Evolutionary conservation across 257 asterid species (phyloP).

Genomic region (Petunia axillaris): DNA sequence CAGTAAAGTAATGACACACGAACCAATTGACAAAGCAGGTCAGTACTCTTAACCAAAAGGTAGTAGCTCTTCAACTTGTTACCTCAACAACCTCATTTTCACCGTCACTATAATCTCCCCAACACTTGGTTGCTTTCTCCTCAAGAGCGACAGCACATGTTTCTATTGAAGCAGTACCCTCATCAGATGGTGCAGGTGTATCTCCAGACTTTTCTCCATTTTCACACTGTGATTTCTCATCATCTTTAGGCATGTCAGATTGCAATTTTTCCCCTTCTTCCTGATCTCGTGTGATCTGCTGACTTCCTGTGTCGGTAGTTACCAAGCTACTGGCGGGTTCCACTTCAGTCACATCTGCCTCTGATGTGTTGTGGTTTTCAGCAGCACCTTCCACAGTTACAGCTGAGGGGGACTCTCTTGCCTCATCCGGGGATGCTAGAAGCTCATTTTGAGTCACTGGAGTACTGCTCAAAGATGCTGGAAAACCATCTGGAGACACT

Average conservation of each 20-base stretch:
- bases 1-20: constrained; percentile 15
- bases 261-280: constrained; percentile 40
- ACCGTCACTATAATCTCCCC: constrained; percentile 85
- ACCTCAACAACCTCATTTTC: constrained; percentile 64
- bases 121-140: constrained; percentile 52
- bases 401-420: constrained; percentile 50
- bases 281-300: constrained; percentile 33
- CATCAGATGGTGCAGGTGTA: constrained; percentile 33
- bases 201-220: constrained; percentile 40
- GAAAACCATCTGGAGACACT: constrained; percentile 44
- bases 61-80: constrained; percentile 35
- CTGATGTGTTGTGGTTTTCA: constrained; percentile 33
- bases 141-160: constrained; percentile 36
- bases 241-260: constrained; percentile 35
- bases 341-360: constrained; percentile 38
- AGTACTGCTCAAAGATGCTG: constrained; percentile 36
- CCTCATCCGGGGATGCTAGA: constrained; percentile 40
- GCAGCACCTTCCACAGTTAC: constrained; percentile 38
- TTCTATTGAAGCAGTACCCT: constrained; percentile 38
- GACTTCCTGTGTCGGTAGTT: constrained; percentile 24
- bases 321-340: constrained; percentile 33
- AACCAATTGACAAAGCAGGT: background rate
- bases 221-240: constrained; percentile 35
- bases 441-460: constrained; percentile 46
- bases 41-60: constrained; percentile 14